A percentile compares a stretch with the other conserved stretches of the same genome.
Evolutionary conservation across 2,329 filamentous ascomycete genomes (phyloP).

Genomic region (Graphilbum sp.): DNA sequence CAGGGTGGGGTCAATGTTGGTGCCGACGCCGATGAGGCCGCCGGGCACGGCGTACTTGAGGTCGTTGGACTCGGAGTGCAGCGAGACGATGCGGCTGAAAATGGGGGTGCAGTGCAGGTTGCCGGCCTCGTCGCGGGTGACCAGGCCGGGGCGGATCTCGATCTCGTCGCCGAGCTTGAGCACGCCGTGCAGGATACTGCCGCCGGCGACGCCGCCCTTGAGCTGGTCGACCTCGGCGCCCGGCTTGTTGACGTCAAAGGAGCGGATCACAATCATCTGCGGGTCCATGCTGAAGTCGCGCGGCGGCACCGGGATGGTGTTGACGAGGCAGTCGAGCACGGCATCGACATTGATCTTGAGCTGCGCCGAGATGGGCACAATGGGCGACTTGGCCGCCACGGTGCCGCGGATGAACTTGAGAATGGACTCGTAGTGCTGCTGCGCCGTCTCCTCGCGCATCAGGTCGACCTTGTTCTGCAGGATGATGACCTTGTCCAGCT

Average conservation of each 20-base stretch:
- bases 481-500: slow-evolving; percentile 98
- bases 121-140: slow-evolving; percentile 85
- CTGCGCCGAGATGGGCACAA: slow-evolving; percentile 94
- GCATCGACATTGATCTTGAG: slow-evolving; percentile 99
- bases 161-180: slow-evolving; percentile 96
- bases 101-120: slow-evolving; percentile 94
- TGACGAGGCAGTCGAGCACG: slow-evolving; percentile 89
- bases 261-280: slow-evolving; percentile 98
- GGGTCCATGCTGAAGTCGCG: slow-evolving; percentile 85
- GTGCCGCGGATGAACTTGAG: slow-evolving; percentile 97
- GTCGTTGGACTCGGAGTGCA: slow-evolving; percentile 96
- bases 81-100: slow-evolving; percentile 82
- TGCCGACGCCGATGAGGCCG: slow-evolving; percentile 95
- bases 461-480: slow-evolving; percentile 99
- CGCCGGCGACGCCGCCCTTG: slow-evolving; percentile 96
- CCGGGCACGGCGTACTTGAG: slow-evolving; percentile 96
- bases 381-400: slow-evolving; percentile 82
- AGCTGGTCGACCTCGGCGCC: slow-evolving; percentile 97
- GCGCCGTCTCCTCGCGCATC: slow-evolving; percentile 89
- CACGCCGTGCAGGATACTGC: slow-evolving; percentile 89
- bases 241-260: slow-evolving; percentile 99
- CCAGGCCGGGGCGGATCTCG: slow-evolving; percentile 96
- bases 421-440: slow-evolving; percentile 91
- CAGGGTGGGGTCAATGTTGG: slow-evolving; percentile 89
- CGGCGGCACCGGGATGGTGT: slow-evolving; percentile 80